Base-by-base conservation (phyloP, 1,284 basidiomycete species). In the Trichosporon sp. region DNA sequence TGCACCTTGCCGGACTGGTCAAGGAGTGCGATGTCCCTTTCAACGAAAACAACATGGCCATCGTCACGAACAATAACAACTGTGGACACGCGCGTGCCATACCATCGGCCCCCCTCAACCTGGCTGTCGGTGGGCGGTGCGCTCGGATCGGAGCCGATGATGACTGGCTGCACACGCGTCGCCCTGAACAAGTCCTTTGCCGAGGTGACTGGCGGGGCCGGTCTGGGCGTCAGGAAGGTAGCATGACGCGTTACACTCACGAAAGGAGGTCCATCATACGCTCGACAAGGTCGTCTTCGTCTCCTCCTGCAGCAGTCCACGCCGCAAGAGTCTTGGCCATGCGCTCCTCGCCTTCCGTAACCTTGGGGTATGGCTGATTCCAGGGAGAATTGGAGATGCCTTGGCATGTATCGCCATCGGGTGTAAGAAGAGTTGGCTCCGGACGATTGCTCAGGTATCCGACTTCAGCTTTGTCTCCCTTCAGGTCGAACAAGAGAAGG, bases 21-120 rank as follows among this genome's bases (percentile, higher is more conserved):
- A 63, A 80, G 67, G 18, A 72, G 69, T 31, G 72, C 69, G 6
- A 78, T 75, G 70, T 83, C 80, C 47, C 81, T 71, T 66, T 83
- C 82, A 0, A 82, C 77, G 69, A 82, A 83, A 2, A 73, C 68
- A 13, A 77, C 76, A n/a, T 75, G 58, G 4, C 80, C 79, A 31
- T 75, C 68, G 62, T 81, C 78, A 31, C 72, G 74, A 5, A 83
- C 76, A 2, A 82, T 66, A 11, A 83, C 77, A 27, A 83, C 75
- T 2, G 81, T 83, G 8, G 79, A 74, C 15, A 81, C 72, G 47
- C 81, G 68, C 0, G 82, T 83, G 2, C 79, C 82, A 38, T 82
- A 82, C 75, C 80, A 81, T 38, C 75, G 68, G 7, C 68, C 64
- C 31, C 60, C 18, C 51, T 8, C 9, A 60, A 44, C 2, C 42